Percentiles rank a stretch among this genome's conserved stretches.
Conservation (phyloP, 176 grass and related monocot species). For the Bolboschoenus planiculmis region DNA sequence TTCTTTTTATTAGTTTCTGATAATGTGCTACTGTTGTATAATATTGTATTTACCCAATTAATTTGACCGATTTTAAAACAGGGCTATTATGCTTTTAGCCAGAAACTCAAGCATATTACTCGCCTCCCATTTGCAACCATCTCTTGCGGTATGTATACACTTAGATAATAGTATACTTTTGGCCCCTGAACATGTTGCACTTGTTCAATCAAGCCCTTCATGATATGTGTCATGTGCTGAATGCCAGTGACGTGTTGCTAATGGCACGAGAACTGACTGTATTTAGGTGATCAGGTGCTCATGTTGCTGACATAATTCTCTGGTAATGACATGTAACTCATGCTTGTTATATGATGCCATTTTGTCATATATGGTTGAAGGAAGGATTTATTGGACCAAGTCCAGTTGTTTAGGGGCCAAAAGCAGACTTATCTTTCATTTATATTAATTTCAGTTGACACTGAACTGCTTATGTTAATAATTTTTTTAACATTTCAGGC, state of each 20-base stretch:
- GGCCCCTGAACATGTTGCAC: background rate
- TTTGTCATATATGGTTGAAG: background rate
- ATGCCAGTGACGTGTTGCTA: background rate
- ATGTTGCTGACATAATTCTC: background rate
- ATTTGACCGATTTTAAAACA: conserved; percentile 30
- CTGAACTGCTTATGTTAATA: background rate
- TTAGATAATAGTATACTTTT: background rate
- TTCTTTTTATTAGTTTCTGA: background rate
- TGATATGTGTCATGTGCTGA: background rate
- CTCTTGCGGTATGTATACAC: conserved; percentile 54
- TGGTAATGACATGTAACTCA: background rate
- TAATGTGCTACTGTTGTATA: background rate
- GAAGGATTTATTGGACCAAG: background rate
- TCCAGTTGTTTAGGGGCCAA: background rate
- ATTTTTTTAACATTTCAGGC: conserved; percentile 35
- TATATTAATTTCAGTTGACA: conserved; percentile 11
- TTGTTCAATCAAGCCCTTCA: background rate
- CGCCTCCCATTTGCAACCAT: conserved; percentile 77
- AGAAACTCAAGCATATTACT: conserved; percentile 73
- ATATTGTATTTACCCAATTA: background rate
- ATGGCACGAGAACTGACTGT: background rate
- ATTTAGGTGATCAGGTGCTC: background rate
- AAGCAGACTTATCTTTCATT: background rate
- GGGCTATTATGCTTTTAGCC: conserved; percentile 93
- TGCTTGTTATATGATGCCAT: background rate